Evolutionary conservation across 441 rosid genomes (phyloP), one percentile per base, ranked within the genome.

Genomic region (Melastoma candidum): DNA sequence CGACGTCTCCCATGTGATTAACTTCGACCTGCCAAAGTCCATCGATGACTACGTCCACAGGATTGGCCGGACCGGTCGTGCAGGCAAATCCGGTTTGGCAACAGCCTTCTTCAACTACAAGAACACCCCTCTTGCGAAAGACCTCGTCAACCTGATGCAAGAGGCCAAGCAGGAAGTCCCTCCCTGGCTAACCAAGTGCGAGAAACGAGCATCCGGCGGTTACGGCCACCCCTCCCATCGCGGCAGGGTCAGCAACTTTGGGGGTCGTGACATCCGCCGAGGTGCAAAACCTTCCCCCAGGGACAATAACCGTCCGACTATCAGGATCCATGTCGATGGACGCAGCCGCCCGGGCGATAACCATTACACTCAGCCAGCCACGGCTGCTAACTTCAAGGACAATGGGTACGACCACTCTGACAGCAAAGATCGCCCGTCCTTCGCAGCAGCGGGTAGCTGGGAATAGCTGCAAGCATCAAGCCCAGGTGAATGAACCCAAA

Each of bases 61-160:
- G 53, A 79, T 79, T 8, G 85, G 85, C 17, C 71, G 78, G 47
- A 79, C 82, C 0, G 85, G 85, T 36, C 73, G 85, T 7, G 85
- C 85, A 39, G 85, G 85, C 22, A 79, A 72, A 46, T 68, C 73
- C 12, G 85, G 85, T 44, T 48, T 66, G 6, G 85, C 85, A 8
- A 79, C 85, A 44, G 82, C 85, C 24, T 79, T 77, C 63, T 79
- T 74, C 69, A 63, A 56, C 46, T 75, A 69, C 63, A 74, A 74
- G 65, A 77, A 77, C 59, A 24, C 51, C 27, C 48, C 71, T 11
- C 56, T 79, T 36, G 82, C 82, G 7, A 77, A 67, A 67, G 54
- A 71, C 10, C 80, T 77, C 0, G 67, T 63, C 29, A 78, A 77
- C 17, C 67, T 79, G 17, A 74, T 79, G 80, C 63, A 67, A 51